These are phyloP conservation scores for Pythium biforme DNA, from an alignment of 352 stramenopile species.

Conservation along the genomic window DNA sequence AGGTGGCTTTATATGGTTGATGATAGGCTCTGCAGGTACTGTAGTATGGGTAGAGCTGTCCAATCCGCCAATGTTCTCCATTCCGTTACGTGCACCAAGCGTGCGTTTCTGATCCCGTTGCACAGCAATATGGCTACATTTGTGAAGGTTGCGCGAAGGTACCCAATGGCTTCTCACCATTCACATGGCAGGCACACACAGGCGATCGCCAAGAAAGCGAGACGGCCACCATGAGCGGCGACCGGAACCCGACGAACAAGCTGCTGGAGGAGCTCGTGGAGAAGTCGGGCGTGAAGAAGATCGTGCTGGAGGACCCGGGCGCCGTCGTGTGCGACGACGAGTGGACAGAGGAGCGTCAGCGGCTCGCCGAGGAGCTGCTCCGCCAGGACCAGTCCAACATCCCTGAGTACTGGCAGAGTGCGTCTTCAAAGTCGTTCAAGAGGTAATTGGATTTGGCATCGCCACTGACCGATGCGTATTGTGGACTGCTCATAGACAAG, in stretches of 20 bases:
- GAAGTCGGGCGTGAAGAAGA: constrained; percentile 63
- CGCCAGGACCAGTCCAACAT: constrained; percentile 77
- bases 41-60: too few relatives aligned
- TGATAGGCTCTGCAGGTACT: too few relatives aligned
- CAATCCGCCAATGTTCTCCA: too few relatives aligned
- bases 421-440: too few relatives aligned
- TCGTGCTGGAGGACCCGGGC: constrained; percentile 62
- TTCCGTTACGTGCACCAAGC: too few relatives aligned
- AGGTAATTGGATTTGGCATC: too few relatives aligned
- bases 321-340: constrained; percentile 75
- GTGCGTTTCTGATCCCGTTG: too few relatives aligned
- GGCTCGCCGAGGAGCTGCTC: constrained; percentile 62
- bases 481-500: constrained; percentile 65
- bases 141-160: constrained; percentile 30
- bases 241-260: constrained; percentile 60
- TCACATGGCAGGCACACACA: background rate
- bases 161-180: background rate
- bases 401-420: constrained; percentile 77
- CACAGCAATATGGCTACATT: constrained; percentile 13
- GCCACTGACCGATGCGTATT: too few relatives aligned
- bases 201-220: background rate
- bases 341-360: constrained; percentile 81
- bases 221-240: constrained; percentile 33
- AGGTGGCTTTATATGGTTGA: too few relatives aligned
- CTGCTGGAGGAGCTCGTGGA: constrained; percentile 77